Base-by-base conservation (phyloP, 2,329 filamentous ascomycete species). In the Clarireedia sp. region DNA sequence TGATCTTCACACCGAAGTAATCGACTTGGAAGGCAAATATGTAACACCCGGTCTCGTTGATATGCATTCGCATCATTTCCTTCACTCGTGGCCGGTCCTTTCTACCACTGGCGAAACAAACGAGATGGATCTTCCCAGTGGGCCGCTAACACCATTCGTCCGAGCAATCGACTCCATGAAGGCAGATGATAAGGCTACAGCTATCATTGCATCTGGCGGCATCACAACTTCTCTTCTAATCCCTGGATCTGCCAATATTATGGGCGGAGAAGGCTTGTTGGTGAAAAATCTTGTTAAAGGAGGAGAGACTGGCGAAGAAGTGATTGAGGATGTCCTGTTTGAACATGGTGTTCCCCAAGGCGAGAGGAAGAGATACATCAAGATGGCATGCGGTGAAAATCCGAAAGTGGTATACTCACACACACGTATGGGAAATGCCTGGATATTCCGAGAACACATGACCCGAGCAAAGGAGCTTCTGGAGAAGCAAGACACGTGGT, bases 321-420 rank as follows among this genome's bases (percentile, higher is more conserved):
- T 74, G 9, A 69, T 74, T 10, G 72, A 73, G 56, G 73, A 74
- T 48, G 60, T 75, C 46, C 61, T 74, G 9, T 64, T 75, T 14
- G 73, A 75, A 62, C 66, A 70, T 52, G 71, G 71, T 5, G 54
- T 74, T 6, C 66, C 68, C 1, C 23, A 57, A 12, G 55, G 59
- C 8, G 64, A 71, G 26, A 67, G 71, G 48, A 59, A 65, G 45
- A 57, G 66, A 29, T 75, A 74, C 59, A 71, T 76, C 67, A 76
- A 76, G 61, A 73, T 75, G 69, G 74, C 74, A 1, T 73, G 73
- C 57, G 74, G 74, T 8, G 74, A 75, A 62, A 76, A 76, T 57
- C 72, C 73, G n/a, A 71, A 68, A 55, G 36, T 56, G 0, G 56
- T 67, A 1, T 74, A 74, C 59, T 63, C 63, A 4, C 70, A 74